Conservation (phyloP, 495 filamentous ascomycete species). For the Saxispiralis lemnorum region DNA sequence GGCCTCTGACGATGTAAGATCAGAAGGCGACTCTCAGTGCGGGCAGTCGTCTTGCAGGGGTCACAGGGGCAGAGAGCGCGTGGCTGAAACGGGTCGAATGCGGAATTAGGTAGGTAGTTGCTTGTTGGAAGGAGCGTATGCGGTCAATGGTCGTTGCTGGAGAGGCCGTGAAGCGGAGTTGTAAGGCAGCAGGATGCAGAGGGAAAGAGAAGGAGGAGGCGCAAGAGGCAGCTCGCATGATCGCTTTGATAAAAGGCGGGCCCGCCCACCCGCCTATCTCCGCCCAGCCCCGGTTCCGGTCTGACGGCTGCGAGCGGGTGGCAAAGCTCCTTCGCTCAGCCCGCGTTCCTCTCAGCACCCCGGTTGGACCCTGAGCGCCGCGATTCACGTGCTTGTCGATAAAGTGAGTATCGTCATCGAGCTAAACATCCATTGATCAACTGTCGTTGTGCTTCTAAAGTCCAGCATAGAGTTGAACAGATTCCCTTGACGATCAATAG, state of each 20-base stretch:
- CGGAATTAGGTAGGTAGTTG: neutral
- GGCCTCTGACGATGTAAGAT: neutral
- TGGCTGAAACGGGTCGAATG: neutral
- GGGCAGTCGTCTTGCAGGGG: neutral
- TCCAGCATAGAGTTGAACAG: too few species aligned
- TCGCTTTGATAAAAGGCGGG: neutral
- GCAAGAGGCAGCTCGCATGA: neutral
- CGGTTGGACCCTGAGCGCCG: neutral
- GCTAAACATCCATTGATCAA: too few species aligned
- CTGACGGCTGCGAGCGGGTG: slow-evolving; percentile 1
- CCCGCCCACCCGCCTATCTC: neutral
- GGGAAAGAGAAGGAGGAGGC: neutral
- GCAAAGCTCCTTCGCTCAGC: slow-evolving; percentile 1
- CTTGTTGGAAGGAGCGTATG: slow-evolving; percentile 8
- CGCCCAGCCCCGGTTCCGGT: too few species aligned
- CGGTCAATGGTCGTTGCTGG: slow-evolving; percentile 7
- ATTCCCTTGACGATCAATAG: too few species aligned
- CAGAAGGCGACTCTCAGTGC: neutral
- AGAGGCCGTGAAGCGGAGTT: too few species aligned
- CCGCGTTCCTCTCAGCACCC: neutral
- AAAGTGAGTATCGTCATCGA: too few species aligned
- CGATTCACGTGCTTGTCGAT: too few species aligned
- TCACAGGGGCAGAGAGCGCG: neutral
- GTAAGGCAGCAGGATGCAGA: neutral
- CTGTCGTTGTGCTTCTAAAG: too few species aligned